Evolutionary conservation across 2,329 filamentous ascomycete genomes (phyloP).

Genomic region (Botrytis sinoallii): DNA sequence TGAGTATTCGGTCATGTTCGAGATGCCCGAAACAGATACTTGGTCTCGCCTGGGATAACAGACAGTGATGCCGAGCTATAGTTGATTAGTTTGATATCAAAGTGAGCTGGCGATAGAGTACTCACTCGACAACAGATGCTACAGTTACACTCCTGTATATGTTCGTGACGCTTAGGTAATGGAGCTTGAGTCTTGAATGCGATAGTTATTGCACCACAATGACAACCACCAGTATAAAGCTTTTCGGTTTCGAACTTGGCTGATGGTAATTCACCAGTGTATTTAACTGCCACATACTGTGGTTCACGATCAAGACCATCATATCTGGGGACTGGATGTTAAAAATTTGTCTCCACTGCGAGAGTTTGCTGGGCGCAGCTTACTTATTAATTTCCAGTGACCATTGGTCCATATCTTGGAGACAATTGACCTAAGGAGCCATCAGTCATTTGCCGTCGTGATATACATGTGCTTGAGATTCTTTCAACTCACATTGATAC

Average conservation of each 20-base stretch:
- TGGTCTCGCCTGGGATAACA: constrained; percentile 19
- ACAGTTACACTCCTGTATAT: constrained; percentile 29
- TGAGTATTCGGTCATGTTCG: constrained; percentile 17
- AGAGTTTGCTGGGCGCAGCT: background rate
- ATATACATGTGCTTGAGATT: no score
- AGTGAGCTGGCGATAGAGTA: background rate
- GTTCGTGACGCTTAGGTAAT: constrained; percentile 2
- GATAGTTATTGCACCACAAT: constrained; percentile 30
- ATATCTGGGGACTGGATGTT: constrained; percentile 15
- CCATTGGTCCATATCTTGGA: constrained; percentile 27
- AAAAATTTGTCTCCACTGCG: background rate
- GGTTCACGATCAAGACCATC: constrained; percentile 26
- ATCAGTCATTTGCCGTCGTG: background rate
- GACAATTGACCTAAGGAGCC: constrained; percentile 21
- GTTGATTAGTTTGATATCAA: background rate
- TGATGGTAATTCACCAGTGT: constrained; percentile 21
- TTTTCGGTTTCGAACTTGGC: constrained; percentile 24
- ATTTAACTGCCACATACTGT: constrained; percentile 20
- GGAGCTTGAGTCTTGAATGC: constrained; percentile 25
- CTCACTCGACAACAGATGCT: constrained; percentile 27
- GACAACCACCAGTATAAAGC: constrained; percentile 30
- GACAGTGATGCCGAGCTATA: constrained; percentile 20
- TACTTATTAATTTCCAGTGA: constrained; percentile 22
- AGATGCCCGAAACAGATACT: constrained; percentile 11
- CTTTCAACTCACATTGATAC: constrained; percentile 43